Conservation (phyloP, 2,329 filamentous ascomycete genomes). For the Seiridium unicorne region DNA sequence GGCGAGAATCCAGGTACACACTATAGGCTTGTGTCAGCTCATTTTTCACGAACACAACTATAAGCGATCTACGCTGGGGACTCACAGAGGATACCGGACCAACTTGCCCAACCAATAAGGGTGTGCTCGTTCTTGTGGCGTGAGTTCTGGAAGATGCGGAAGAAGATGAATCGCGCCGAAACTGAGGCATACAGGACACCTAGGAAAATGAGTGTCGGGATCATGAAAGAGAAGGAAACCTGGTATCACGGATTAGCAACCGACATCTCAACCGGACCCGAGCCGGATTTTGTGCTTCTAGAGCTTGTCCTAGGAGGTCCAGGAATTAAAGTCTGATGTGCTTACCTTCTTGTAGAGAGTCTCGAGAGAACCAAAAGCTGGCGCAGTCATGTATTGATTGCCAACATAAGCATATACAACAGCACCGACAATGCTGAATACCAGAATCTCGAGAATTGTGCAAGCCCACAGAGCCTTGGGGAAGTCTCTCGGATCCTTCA, state of each 20-base stretch:
- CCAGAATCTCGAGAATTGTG: constrained; percentile 81
- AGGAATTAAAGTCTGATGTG: not conserved
- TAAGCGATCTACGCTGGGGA: constrained; percentile 6
- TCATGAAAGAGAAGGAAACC: constrained; percentile 89
- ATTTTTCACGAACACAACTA: not conserved
- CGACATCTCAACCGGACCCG: too few species aligned
- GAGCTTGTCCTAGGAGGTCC: too few species aligned
- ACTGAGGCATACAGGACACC: constrained; percentile 90
- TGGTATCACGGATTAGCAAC: not conserved
- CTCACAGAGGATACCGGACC: constrained; percentile 69
- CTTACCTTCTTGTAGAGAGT: constrained; percentile 74
- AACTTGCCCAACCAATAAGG: constrained; percentile 74
- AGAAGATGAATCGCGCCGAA: constrained; percentile 87
- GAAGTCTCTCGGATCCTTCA: constrained; percentile 79
- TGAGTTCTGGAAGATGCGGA: constrained; percentile 79
- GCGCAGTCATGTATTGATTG: constrained; percentile 83
- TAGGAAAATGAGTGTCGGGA: constrained; percentile 89
- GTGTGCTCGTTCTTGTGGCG: constrained; percentile 81
- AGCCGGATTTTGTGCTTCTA: too few species aligned
- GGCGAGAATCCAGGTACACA: constrained; percentile 76
- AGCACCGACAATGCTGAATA: constrained; percentile 79
- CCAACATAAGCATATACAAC: constrained; percentile 87
- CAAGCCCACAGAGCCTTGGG: constrained; percentile 91
- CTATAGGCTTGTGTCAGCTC: constrained; percentile 27
- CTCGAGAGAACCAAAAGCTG: constrained; percentile 81